phyloP scores from a whole-genome alignment of 352 stramenopile species.

The Phytophthora boehmeriae region DNA sequence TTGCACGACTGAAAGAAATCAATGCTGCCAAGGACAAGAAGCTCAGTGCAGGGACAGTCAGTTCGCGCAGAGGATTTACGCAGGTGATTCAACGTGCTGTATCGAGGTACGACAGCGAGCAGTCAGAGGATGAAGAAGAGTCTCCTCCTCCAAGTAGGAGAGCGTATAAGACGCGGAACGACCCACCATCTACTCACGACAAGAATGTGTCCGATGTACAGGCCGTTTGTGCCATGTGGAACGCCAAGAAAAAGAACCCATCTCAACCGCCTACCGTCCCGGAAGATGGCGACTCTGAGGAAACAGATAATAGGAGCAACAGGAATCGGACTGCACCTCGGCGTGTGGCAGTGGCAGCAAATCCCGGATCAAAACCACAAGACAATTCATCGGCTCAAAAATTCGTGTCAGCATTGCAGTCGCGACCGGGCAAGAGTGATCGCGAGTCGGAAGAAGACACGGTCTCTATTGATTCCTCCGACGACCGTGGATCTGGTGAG shows the following conservation, averaged over 20 bases:
- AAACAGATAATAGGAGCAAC: constrained; percentile 19
- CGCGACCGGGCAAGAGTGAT: constrained; percentile 34
- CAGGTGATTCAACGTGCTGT: constrained; percentile 35
- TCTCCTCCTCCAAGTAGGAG: constrained; percentile 33
- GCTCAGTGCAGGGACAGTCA: constrained; percentile 20
- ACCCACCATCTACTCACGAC: constrained; percentile 21
- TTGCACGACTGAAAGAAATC: constrained; percentile 38
- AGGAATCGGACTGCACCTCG: constrained; percentile 11
- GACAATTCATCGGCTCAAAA: constrained; percentile 16
- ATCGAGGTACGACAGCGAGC: constrained; percentile 25
- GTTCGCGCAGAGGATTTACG: constrained; percentile 29
- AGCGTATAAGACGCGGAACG: constrained; percentile 25
- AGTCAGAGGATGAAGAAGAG: constrained; percentile 35
- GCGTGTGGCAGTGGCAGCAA: constrained; percentile 10
- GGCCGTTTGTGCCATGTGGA: constrained; percentile 53
- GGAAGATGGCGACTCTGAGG: constrained; percentile 13
- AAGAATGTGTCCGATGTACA: constrained; percentile 31
- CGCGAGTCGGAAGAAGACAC: constrained; percentile 59
- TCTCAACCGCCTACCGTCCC: constrained; percentile 11
- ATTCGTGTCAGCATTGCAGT: constrained; percentile 40
- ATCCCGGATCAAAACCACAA: constrained; percentile 16
- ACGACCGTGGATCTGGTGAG: constrained; percentile 39
- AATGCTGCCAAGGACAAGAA: constrained; percentile 33
- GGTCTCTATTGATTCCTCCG: constrained; percentile 40
- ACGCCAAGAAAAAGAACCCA: constrained; percentile 42